Conservation (phyloP, 345 rosid species). For the Pugionium cornutum region DNA sequence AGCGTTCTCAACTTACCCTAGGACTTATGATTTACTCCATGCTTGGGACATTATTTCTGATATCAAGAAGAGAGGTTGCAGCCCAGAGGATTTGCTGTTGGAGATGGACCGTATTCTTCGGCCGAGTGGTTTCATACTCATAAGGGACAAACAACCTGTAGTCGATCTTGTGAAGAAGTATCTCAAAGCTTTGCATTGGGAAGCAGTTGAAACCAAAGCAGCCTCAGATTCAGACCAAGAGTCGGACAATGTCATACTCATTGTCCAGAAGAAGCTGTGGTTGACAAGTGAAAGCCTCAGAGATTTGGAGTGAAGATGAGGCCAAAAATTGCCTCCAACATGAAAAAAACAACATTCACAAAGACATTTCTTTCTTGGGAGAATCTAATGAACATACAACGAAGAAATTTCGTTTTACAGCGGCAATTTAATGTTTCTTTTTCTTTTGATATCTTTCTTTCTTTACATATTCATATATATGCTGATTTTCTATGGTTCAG, state of each 20-base stretch:
- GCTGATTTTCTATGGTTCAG: too few relatives aligned
- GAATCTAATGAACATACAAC: conserved; percentile 31
- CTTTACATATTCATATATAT: too few relatives aligned
- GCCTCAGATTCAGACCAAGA: conserved; percentile 54
- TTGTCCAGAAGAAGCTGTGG: conserved; percentile 78
- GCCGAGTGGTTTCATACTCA: conserved; percentile 72
- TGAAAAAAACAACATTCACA: background rate
- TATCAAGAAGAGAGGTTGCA: conserved; percentile 65
- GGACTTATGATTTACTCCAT: conserved; percentile 81
- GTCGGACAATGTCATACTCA: conserved; percentile 52
- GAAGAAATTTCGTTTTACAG: conserved; percentile 12
- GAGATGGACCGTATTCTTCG: conserved; percentile 94
- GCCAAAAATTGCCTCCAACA: background rate
- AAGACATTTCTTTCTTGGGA: background rate
- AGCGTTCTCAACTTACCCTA: conserved; percentile 76
- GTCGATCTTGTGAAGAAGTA: conserved; percentile 66
- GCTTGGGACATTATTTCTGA: conserved; percentile 65
- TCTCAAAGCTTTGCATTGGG: conserved; percentile 75
- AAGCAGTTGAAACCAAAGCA: conserved; percentile 53
- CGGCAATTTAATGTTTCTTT: too few relatives aligned
- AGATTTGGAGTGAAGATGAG: conserved; percentile 47
- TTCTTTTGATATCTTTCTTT: too few relatives aligned
- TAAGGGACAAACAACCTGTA: conserved; percentile 64
- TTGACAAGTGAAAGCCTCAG: conserved; percentile 71
- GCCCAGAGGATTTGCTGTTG: conserved; percentile 66